A percentile compares a stretch with the other conserved stretches of the same genome.
phyloP scores from a whole-genome alignment of 352 stramenopile species.

The Phytophthora pisi region DNA sequence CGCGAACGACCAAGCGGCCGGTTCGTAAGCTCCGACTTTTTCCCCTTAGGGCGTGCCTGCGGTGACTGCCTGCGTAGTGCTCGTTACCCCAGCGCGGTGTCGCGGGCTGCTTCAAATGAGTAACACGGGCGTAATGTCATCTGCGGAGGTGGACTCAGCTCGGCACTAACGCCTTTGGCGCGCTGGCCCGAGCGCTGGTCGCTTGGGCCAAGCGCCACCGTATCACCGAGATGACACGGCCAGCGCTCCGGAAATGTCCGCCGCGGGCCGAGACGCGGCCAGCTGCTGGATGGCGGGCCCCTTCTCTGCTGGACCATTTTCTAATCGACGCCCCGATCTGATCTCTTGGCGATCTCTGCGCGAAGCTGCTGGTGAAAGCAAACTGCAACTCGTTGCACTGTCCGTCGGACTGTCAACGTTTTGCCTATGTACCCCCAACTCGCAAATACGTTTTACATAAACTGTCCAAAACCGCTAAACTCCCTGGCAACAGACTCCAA shows the following conservation, averaged over 20 bases:
- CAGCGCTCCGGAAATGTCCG: neutral
- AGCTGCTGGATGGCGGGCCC: slow-evolving; percentile 20
- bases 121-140: slow-evolving; percentile 30
- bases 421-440: too few relatives aligned
- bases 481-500: too few relatives aligned
- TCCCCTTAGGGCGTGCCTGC: slow-evolving; percentile 16
- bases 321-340: slow-evolving; percentile 32
- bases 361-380: slow-evolving; percentile 14
- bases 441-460: too few relatives aligned
- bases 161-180: slow-evolving; percentile 16
- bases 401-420: neutral
- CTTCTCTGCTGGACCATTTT: slow-evolving; percentile 36
- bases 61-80: slow-evolving; percentile 12
- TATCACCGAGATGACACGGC: slow-evolving; percentile 14
- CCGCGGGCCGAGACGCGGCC: neutral
- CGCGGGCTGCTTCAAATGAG: slow-evolving; percentile 23
- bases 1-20: slow-evolving; percentile 12
- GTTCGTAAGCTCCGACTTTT: slow-evolving; percentile 12
- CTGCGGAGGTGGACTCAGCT: slow-evolving; percentile 8
- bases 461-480: too few relatives aligned
- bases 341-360: slow-evolving; percentile 18
- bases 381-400: slow-evolving; percentile 27
- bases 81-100: slow-evolving; percentile 15
- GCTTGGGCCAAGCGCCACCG: neutral
- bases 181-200: neutral